phyloP scores from a whole-genome alignment of 2,329 filamentous ascomycete genomes.

The Fusarium sp. region DNA sequence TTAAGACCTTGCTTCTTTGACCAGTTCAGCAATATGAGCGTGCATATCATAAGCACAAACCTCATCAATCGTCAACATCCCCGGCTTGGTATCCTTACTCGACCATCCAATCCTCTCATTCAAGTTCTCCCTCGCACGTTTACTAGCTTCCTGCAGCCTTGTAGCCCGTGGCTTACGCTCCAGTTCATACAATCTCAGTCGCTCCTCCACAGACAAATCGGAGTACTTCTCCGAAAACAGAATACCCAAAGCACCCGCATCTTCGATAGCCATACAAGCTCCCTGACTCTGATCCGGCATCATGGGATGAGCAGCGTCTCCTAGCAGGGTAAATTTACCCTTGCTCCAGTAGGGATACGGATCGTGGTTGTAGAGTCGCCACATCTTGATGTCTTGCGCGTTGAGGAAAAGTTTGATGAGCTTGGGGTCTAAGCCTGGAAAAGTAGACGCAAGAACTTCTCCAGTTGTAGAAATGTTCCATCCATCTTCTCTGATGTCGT shows the following conservation, averaged over 20 bases:
- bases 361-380: constrained; percentile 64
- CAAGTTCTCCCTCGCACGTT: constrained; percentile 20
- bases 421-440: constrained; percentile 66
- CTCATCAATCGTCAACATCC: constrained; percentile 71
- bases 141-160: constrained; percentile 16
- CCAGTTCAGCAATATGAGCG: constrained; percentile 36
- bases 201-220: neutral
- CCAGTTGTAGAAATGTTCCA: constrained; percentile 64
- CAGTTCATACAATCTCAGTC: constrained; percentile 10
- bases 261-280: constrained; percentile 16
- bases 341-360: constrained; percentile 31
- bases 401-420: constrained; percentile 67
- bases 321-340: constrained; percentile 15
- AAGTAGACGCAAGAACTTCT: constrained; percentile 67
- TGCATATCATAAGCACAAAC: constrained; percentile 66
- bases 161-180: constrained; percentile 19
- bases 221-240: constrained; percentile 11
- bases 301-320: constrained; percentile 32
- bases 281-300: constrained; percentile 28
- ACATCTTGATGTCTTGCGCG: constrained; percentile 68
- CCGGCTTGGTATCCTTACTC: constrained; percentile 59
- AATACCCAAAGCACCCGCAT: constrained; percentile 2
- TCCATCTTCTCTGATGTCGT: constrained; percentile 66
- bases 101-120: constrained; percentile 28
- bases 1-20: neutral